These are phyloP conservation scores for Aquilaria sinensis DNA, from an alignment of 345 rosid genomes.

Conservation along the genomic window DNA sequence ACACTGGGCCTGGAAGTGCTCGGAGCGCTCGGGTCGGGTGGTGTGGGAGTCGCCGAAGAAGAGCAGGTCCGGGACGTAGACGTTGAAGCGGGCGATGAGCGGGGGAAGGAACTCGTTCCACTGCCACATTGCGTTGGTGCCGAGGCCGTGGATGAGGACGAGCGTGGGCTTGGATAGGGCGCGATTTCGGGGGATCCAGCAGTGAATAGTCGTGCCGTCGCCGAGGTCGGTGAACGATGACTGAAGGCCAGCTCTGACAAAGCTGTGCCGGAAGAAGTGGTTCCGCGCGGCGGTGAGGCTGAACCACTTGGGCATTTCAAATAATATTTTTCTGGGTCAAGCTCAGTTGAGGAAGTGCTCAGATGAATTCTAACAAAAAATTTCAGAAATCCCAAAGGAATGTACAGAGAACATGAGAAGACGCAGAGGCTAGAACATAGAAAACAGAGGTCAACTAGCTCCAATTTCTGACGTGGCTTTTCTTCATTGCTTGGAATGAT, in stretches of 20 bases:
- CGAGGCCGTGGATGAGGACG: conserved; percentile 77
- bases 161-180: conserved; percentile 41
- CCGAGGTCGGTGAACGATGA: conserved; percentile 72
- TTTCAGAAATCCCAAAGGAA: too few relatives aligned
- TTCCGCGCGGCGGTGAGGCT: conserved; percentile 53
- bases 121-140: conserved; percentile 99
- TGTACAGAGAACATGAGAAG: too few relatives aligned
- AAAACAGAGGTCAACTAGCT: too few relatives aligned
- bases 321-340: too few relatives aligned
- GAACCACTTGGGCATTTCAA: conserved; percentile 55
- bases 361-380: too few relatives aligned
- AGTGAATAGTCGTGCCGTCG: conserved; percentile 77
- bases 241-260: conserved; percentile 61
- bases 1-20: conserved; percentile 69
- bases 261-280: conserved; percentile 55
- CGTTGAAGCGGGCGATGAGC: conserved; percentile 54
- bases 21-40: conserved; percentile 56
- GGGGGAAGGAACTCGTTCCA: conserved; percentile 52
- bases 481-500: too few relatives aligned
- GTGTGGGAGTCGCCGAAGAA: conserved; percentile 93
- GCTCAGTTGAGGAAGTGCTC: too few relatives aligned
- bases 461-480: too few relatives aligned
- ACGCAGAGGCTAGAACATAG: too few relatives aligned
- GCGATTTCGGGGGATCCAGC: conserved; percentile 66
- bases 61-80: conserved; percentile 82